Evolutionary conservation across 1,284 basidiomycete species (phyloP).

Genomic region (Ustilago tritici): DNA sequence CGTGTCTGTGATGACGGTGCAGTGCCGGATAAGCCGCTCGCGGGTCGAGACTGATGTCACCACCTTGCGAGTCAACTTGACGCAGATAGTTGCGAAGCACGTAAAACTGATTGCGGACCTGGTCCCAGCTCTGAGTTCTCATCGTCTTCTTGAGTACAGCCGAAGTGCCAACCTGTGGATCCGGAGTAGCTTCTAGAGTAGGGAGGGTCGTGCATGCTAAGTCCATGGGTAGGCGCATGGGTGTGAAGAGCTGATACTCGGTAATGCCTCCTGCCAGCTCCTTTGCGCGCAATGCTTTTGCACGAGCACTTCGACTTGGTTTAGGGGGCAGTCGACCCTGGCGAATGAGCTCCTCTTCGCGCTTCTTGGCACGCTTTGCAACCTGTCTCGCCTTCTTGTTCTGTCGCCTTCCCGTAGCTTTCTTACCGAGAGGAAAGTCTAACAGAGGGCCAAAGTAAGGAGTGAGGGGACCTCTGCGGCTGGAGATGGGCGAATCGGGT

Average conservation of each 20-base stretch:
- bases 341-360: slow-evolving; percentile 47
- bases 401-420: slow-evolving; percentile 32
- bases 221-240: slow-evolving; percentile 56
- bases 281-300: slow-evolving; percentile 61
- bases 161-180: slow-evolving; percentile 21
- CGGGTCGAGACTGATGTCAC: slow-evolving; percentile 58
- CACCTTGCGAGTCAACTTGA: slow-evolving; percentile 60
- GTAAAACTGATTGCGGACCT: slow-evolving; percentile 57
- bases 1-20: slow-evolving; percentile 31
- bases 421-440: slow-evolving; percentile 46
- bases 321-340: slow-evolving; percentile 52
- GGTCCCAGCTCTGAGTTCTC: slow-evolving; percentile 46
- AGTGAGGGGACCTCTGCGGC: slow-evolving; percentile 40
- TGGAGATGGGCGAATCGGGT: slow-evolving; percentile 37
- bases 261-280: slow-evolving; percentile 66
- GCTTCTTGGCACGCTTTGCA: slow-evolving; percentile 46
- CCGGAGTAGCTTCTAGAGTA: slow-evolving; percentile 36
- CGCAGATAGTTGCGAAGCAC: slow-evolving; percentile 58
- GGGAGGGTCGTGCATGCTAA: slow-evolving; percentile 27
- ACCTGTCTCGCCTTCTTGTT: slow-evolving; percentile 44
- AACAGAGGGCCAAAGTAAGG: slow-evolving; percentile 50
- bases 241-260: slow-evolving; percentile 65
- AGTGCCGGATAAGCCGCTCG: slow-evolving; percentile 26
- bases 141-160: slow-evolving; percentile 40
- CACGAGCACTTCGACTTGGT: slow-evolving; percentile 63